These are phyloP conservation scores for Tetracentron sinense DNA, from an alignment of 164 flowering plant species.

Conservation along the genomic window DNA sequence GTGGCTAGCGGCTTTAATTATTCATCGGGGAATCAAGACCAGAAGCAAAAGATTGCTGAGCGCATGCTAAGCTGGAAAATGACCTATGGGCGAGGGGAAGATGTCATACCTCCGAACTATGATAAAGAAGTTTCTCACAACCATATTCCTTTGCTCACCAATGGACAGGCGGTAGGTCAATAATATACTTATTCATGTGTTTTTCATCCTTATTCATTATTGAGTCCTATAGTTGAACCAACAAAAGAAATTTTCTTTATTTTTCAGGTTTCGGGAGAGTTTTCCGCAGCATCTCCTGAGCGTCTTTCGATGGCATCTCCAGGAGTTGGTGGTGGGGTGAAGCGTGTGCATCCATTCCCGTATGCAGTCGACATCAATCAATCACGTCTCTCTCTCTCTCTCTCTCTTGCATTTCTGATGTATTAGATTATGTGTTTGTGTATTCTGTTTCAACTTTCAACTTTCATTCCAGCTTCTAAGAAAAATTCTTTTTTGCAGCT, in stretches of 20 bases:
- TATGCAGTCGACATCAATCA: constrained; percentile 45
- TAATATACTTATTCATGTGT: neutral
- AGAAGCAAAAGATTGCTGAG: constrained; percentile 33
- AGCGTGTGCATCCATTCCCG: constrained; percentile 46
- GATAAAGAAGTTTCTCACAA: constrained; percentile 70
- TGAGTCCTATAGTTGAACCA: neutral
- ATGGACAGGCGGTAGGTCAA: constrained; percentile 53
- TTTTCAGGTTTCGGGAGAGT: constrained; percentile 78
- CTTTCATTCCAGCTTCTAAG: neutral
- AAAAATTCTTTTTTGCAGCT: constrained; percentile 39
- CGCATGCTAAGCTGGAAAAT: constrained; percentile 34
- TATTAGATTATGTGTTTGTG: neutral
- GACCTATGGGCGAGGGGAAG: constrained; percentile 66
- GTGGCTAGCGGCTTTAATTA: constrained; percentile 44
- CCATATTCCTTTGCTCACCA: constrained; percentile 65
- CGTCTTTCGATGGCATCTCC: constrained; percentile 79
- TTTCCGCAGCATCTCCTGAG: constrained; percentile 87
- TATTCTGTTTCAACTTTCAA: constrained; percentile 1
- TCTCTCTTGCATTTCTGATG: constrained; percentile 20
- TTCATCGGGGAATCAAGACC: constrained; percentile 44
- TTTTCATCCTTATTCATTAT: neutral
- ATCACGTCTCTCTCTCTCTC: constrained; percentile 38
- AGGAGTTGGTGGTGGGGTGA: constrained; percentile 48
- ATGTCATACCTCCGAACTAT: constrained; percentile 49
- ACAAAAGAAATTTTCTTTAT: neutral